Percentiles rank a stretch among this genome's conserved stretches.
These are phyloP conservation scores for Acacia concinna DNA, from an alignment of 331 rosid species.

Conservation along the genomic window DNA sequence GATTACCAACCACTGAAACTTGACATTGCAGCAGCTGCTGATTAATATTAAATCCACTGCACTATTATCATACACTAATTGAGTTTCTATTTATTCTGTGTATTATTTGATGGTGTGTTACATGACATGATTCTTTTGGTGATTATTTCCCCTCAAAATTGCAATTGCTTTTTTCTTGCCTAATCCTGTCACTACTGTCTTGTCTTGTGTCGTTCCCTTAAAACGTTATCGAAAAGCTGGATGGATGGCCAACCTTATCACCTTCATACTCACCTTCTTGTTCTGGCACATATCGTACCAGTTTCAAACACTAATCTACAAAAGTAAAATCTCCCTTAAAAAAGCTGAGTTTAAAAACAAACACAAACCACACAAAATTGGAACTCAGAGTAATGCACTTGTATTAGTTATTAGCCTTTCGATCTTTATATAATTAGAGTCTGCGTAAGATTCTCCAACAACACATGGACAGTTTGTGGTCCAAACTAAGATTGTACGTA, in stretches of 20 bases:
- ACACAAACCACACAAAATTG: background rate
- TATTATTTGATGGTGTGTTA: background rate
- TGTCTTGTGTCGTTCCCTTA: background rate
- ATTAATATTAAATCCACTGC: background rate
- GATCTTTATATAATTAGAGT: constrained; percentile 2
- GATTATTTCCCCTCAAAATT: background rate
- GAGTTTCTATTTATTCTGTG: background rate
- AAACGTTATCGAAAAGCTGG: background rate
- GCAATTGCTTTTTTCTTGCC: background rate
- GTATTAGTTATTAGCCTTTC: background rate
- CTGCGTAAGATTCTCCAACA: constrained; percentile 32
- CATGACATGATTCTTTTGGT: background rate
- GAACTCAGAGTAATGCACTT: background rate
- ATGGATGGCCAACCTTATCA: constrained; percentile 3
- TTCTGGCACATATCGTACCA: background rate
- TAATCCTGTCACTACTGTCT: background rate
- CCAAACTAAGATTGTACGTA: constrained; percentile 5
- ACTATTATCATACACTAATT: background rate
- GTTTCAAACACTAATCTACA: background rate
- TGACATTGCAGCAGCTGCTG: background rate
- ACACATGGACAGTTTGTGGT: constrained; percentile 39
- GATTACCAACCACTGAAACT: background rate
- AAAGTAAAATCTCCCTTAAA: background rate
- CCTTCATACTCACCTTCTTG: background rate
- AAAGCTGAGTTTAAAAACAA: background rate